phyloP scores from a whole-genome alignment of 2,329 filamentous ascomycete genomes.

The Hymenoscyphus linearis region DNA sequence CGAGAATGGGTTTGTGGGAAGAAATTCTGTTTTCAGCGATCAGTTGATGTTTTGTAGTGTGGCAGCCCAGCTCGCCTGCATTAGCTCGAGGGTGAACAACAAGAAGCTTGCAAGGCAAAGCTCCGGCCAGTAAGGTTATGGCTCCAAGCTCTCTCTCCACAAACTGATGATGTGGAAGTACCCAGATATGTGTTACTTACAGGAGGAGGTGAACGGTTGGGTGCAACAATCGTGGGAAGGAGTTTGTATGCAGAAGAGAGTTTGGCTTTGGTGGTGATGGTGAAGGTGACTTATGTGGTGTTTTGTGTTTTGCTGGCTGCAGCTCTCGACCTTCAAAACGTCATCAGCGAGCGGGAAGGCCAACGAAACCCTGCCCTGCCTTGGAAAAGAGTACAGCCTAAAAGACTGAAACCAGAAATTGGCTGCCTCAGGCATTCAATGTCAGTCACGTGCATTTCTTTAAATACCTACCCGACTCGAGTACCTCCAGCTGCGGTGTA shows the following conservation, averaged over 20 bases:
- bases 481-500: too few relatives aligned
- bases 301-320: neutral
- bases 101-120: too few relatives aligned
- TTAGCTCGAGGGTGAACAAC: neutral
- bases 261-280: neutral
- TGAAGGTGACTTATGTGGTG: neutral
- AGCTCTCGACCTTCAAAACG: neutral
- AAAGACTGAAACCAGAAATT: too few relatives aligned
- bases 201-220: neutral
- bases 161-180: neutral
- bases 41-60: slow-evolving; percentile 16
- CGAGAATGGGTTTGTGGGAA: slow-evolving; percentile 10
- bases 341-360: slow-evolving; percentile 4
- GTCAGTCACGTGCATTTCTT: too few relatives aligned
- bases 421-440: too few relatives aligned
- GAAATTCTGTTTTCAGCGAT: slow-evolving; percentile 23
- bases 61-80: neutral
- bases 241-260: neutral
- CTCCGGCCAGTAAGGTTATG: neutral
- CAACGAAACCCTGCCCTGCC: neutral
- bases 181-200: neutral
- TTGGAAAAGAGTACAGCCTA: too few relatives aligned
- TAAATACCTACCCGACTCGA: too few relatives aligned
- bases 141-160: neutral
- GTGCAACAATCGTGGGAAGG: neutral